These are phyloP conservation scores for Phytopythium helicoides DNA, from an alignment of 352 stramenopile species.

Conservation along the genomic window DNA sequence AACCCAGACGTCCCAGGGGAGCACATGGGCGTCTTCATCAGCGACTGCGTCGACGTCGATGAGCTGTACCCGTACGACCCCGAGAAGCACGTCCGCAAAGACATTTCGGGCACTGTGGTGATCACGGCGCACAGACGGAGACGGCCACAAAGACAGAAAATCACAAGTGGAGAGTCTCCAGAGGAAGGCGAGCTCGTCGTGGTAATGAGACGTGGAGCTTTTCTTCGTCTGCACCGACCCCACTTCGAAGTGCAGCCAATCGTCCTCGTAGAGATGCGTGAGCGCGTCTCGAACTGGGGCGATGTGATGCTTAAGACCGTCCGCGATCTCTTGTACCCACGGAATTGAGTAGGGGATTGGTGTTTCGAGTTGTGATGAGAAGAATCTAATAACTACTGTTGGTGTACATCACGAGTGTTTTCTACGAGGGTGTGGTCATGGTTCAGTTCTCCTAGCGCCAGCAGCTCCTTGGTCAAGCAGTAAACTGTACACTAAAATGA, in stretches of 20 bases:
- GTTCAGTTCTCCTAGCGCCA: too few species aligned
- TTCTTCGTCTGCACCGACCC: constrained; percentile 24
- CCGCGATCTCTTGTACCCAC: constrained; percentile 20
- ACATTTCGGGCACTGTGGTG: constrained; percentile 24
- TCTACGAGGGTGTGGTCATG: too few species aligned
- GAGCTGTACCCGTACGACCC: constrained; percentile 15
- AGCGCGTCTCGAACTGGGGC: constrained; percentile 23
- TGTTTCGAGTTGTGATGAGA: too few species aligned
- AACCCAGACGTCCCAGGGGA: constrained; percentile 9
- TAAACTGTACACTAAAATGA: too few species aligned
- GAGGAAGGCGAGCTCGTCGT: constrained; percentile 24
- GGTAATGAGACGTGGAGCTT: constrained; percentile 19
- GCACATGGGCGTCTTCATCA: constrained; percentile 22
- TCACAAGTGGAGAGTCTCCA: too few species aligned
- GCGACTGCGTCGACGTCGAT: constrained; percentile 22
- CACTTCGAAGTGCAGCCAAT: constrained; percentile 18
- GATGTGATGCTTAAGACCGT: constrained; percentile 36
- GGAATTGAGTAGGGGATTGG: too few species aligned
- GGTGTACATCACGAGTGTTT: too few species aligned
- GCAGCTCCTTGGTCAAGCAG: too few species aligned
- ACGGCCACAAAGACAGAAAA: background rate
- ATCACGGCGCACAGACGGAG: constrained; percentile 16
- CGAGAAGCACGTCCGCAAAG: constrained; percentile 21
- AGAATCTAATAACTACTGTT: background rate
- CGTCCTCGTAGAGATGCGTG: constrained; percentile 23